Conservation (phyloP, 177 flowering plant species). For the Tripterygium wilfordii region DNA sequence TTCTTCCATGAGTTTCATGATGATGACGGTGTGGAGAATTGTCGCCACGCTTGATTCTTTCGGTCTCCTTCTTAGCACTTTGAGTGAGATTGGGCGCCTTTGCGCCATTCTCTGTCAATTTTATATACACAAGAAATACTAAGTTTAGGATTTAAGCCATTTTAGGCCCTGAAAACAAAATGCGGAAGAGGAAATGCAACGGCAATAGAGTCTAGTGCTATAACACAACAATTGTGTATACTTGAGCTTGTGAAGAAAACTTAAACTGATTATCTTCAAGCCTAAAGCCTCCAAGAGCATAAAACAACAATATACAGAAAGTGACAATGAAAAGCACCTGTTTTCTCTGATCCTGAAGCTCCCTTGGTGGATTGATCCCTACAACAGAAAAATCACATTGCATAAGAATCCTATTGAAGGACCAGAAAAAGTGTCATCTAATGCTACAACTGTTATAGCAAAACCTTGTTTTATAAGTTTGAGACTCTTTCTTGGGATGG, state of each 20-base stretch:
- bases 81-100: constrained; percentile 15
- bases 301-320: too few species aligned
- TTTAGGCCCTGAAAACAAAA: background rate
- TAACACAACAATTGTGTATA: too few species aligned
- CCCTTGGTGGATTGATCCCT: constrained; percentile 16
- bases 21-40: constrained; percentile 22
- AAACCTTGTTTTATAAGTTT: constrained; percentile 8
- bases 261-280: too few species aligned
- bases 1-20: constrained; percentile 46
- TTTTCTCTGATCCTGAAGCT: constrained; percentile 1
- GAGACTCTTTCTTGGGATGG: constrained; percentile 31
- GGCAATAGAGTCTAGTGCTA: too few species aligned
- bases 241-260: too few species aligned
- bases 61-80: constrained; percentile 24
- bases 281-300: too few species aligned
- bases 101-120: constrained; percentile 9
- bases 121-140: background rate
- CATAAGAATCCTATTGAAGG: too few species aligned
- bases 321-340: constrained; percentile 5
- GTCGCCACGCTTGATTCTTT: constrained; percentile 9
- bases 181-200: too few species aligned
- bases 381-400: background rate
- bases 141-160: background rate
- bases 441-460: too few species aligned
- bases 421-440: too few species aligned